Evolutionary conservation across 164 flowering plant genomes (phyloP).

Genomic region (Piper betle): DNA sequence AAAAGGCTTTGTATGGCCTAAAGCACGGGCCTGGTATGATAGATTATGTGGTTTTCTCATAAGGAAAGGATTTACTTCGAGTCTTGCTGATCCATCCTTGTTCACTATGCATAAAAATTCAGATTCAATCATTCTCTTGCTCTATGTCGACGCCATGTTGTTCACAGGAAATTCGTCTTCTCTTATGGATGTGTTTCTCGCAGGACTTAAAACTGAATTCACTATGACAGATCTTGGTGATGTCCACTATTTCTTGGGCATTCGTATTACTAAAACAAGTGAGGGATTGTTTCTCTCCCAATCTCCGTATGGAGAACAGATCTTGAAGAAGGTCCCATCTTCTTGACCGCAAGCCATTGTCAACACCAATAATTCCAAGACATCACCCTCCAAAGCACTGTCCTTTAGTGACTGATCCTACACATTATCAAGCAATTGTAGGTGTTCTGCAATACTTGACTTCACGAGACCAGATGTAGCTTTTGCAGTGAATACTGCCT

Average conservation of each 20-base stretch:
- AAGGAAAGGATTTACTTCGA: not conserved
- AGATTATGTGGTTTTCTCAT: not conserved
- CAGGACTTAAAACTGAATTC: not conserved
- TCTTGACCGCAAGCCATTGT: not conserved
- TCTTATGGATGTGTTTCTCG: not conserved
- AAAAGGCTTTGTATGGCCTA: not conserved
- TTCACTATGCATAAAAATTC: not conserved
- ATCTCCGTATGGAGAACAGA: too few species aligned
- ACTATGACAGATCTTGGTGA: not conserved
- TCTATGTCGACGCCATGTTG: not conserved
- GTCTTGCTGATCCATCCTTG: not conserved
- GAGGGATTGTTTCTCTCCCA: not conserved
- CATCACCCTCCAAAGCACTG: too few species aligned
- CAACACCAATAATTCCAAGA: too few species aligned
- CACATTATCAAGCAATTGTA: not conserved
- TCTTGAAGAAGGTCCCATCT: not conserved
- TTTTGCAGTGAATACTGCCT: not conserved
- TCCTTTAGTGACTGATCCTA: not conserved
- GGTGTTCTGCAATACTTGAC: not conserved
- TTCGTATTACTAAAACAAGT: not conserved
- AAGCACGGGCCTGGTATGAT: not conserved
- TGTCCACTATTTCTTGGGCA: not conserved
- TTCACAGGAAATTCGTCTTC: not conserved
- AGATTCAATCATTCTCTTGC: too few species aligned
- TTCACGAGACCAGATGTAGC: slow-evolving; percentile 1